Percentiles rank a stretch among this genome's conserved stretches.
Conservation (phyloP, 768 basidiomycete genomes). For the Mycena maculata region DNA sequence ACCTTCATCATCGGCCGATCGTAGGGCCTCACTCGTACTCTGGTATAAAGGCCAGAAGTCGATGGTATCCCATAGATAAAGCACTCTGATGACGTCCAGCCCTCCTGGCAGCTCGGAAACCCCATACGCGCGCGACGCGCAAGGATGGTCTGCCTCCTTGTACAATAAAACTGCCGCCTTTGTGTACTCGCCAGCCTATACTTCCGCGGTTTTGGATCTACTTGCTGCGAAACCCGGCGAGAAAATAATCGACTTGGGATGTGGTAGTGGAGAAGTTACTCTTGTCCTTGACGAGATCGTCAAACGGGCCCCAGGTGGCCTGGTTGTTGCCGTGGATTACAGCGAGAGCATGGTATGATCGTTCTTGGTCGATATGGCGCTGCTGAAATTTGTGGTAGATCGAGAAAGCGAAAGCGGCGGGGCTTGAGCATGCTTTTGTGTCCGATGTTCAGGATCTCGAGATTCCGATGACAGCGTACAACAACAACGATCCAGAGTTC, state of each 20-base stretch:
- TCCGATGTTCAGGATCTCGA: constrained; percentile 65
- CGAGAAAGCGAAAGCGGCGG: constrained; percentile 59
- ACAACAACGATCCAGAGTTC: constrained; percentile 43
- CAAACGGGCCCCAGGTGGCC: constrained; percentile 54
- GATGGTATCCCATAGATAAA: neutral
- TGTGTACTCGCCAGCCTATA: constrained; percentile 62
- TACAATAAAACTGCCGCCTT: constrained; percentile 59
- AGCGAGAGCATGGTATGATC: constrained; percentile 75
- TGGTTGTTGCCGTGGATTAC: constrained; percentile 76
- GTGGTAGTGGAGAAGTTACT: constrained; percentile 86
- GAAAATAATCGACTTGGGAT: constrained; percentile 80
- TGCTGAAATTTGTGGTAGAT: constrained; percentile 53
- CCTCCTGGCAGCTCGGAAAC: neutral
- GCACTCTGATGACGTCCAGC: neutral
- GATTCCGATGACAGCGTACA: constrained; percentile 44
- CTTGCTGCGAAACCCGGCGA: constrained; percentile 76
- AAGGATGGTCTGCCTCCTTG: constrained; percentile 65
- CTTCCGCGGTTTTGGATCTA: constrained; percentile 65
- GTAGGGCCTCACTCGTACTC: too few relatives aligned
- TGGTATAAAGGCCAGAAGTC: too few relatives aligned
- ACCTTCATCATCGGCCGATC: too few relatives aligned
- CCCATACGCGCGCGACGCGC: neutral
- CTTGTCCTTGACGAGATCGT: constrained; percentile 66
- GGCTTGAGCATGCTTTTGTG: constrained; percentile 59
- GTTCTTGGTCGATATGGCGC: neutral